phyloP scores from a whole-genome alignment of 441 rosid genomes.

The Sinapis alba region DNA sequence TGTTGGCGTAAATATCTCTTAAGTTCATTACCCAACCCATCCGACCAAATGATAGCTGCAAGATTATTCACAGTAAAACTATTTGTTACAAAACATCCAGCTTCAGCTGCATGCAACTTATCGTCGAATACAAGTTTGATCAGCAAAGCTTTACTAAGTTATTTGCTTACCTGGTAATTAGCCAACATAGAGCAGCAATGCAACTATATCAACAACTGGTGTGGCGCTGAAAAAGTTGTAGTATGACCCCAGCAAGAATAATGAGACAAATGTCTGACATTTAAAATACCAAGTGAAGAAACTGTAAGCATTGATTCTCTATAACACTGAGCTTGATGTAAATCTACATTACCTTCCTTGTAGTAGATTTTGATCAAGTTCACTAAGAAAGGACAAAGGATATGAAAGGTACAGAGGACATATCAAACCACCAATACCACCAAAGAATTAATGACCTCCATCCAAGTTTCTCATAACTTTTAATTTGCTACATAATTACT shows the following conservation, averaged over 20 bases:
- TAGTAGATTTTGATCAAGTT: slow-evolving; percentile 2
- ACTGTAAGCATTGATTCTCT: neutral
- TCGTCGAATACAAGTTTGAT: neutral
- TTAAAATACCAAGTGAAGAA: neutral
- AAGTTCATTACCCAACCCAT: slow-evolving; percentile 99
- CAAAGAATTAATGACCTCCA: neutral
- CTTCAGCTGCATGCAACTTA: slow-evolving; percentile 11
- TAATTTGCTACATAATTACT: neutral
- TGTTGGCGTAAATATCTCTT: slow-evolving; percentile 55
- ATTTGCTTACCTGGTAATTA: slow-evolving; percentile 79
- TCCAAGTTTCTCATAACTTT: neutral
- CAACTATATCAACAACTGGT: slow-evolving; percentile 71
- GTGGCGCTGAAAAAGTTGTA: slow-evolving; percentile 70
- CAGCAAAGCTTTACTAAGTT: slow-evolving; percentile 3
- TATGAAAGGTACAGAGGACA: slow-evolving; percentile 7
- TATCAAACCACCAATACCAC: neutral
- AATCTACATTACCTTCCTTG: neutral
- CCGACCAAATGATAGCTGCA: slow-evolving; percentile 95
- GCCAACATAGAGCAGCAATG: slow-evolving; percentile 85
- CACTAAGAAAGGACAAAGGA: slow-evolving; percentile 3
- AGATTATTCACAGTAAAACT: slow-evolving; percentile 24
- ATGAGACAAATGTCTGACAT: slow-evolving; percentile 60
- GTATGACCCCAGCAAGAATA: slow-evolving; percentile 92
- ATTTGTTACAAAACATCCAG: neutral
- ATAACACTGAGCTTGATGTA: slow-evolving; percentile 4